A percentile compares a stretch with the other conserved stretches of the same genome.
phyloP scores from a whole-genome alignment of 1,139 yeast genomes.

The Hemisphaericaspora subhashii region DNA sequence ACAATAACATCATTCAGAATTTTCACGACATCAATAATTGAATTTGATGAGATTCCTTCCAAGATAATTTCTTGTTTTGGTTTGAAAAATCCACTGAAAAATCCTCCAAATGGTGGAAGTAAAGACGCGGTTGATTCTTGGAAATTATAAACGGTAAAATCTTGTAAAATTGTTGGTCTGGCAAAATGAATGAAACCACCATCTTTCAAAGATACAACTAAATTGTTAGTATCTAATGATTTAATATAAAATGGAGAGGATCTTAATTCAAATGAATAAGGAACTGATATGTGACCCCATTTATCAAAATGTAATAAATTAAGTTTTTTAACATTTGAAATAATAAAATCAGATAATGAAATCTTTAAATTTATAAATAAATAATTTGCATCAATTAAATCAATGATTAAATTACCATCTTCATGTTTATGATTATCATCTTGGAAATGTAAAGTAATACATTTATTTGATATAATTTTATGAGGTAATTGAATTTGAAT shows the following conservation, averaged over 20 bases:
- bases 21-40: conserved; percentile 31
- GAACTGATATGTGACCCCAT: conserved; percentile 69
- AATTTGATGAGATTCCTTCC: conserved; percentile 32
- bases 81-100: conserved; percentile 32
- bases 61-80: conserved; percentile 18
- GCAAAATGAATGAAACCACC: conserved; percentile 65
- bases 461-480: conserved; percentile 25
- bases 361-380: conserved; percentile 36
- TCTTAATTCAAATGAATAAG: conserved; percentile 73
- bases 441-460: conserved; percentile 21
- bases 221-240: conserved; percentile 40
- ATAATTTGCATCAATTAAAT: conserved; percentile 29
- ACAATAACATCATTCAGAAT: conserved; percentile 17
- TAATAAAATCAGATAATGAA: conserved; percentile 31
- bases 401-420: conserved; percentile 23
- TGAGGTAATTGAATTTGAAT: conserved; percentile 35
- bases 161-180: conserved; percentile 34
- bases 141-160: conserved; percentile 53
- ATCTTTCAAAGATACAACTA: conserved; percentile 63
- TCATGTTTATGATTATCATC: conserved; percentile 9
- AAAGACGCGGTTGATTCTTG: conserved; percentile 37
- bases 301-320: conserved; percentile 30
- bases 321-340: conserved; percentile 18
- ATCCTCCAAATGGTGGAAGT: conserved; percentile 41
- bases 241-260: conserved; percentile 53